These are phyloP conservation scores for Rosa persica DNA, from an alignment of 306 rosid species.

Conservation along the genomic window DNA sequence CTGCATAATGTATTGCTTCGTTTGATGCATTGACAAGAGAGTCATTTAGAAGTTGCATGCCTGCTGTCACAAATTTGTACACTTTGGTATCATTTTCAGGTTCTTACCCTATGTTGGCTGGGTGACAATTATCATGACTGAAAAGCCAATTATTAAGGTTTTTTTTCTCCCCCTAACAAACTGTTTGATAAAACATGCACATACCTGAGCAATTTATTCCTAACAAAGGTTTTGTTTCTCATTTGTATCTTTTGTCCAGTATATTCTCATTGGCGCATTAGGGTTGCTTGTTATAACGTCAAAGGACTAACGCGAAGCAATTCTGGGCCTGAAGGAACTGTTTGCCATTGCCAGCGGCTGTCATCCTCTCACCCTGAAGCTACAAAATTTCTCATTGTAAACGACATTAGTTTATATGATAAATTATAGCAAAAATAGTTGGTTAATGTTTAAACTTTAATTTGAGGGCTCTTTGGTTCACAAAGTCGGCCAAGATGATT, in stretches of 20 bases:
- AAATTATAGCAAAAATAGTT: slow-evolving; percentile 26
- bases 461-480: neutral
- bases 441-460: slow-evolving; percentile 21
- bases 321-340: slow-evolving; percentile 8
- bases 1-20: neutral
- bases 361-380: slow-evolving; percentile 23
- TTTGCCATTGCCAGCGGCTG: slow-evolving; percentile 8
- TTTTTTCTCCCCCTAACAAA: slow-evolving; percentile 21
- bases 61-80: neutral
- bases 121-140: slow-evolving; percentile 96
- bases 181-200: neutral
- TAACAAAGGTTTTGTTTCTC: neutral
- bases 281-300: slow-evolving; percentile 81
- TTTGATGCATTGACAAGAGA: neutral
- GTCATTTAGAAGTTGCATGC: neutral
- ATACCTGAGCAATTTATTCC: neutral
- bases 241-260: slow-evolving; percentile 48
- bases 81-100: slow-evolving; percentile 40
- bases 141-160: slow-evolving; percentile 92
- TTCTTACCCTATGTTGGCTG: slow-evolving; percentile 93
- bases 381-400: slow-evolving; percentile 30
- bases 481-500: neutral
- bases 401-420: slow-evolving; percentile 10
- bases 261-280: slow-evolving; percentile 65
- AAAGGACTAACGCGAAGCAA: slow-evolving; percentile 52